Evolutionary conservation across 306 rosid genomes (phyloP), one percentile per base, ranked within the genome.

Genomic region (Morella rubra): DNA sequence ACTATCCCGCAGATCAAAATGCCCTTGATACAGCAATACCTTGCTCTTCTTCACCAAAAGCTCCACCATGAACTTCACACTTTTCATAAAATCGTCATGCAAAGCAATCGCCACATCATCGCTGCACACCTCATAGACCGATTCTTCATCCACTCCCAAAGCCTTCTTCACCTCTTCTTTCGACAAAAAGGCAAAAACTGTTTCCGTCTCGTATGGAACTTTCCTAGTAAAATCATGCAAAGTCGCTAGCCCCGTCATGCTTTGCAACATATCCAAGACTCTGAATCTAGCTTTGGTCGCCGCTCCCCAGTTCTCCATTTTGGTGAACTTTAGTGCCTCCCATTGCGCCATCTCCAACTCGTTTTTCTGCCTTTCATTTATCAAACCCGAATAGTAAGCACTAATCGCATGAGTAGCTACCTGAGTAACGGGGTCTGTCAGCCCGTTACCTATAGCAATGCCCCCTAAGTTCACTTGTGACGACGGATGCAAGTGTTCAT

Each of bases 201-300:
- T 55, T 10, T 76, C 75, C 6, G 76, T 83, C 5, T 72, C 67
- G 44, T 93, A 91, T 4, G 79, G 77, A 50, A 0, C 45, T 42
- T 86, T 86, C 74, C 69, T 86, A 16, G 88, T 85, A 14, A 84
- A 89, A 22, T 93, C 97, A 66, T 70, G 87, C 60, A 90, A 60
- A 60, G 93, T 93, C 44, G 97, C 93, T 75, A 90, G 76, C 11
- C 96, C 98, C 1, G 97, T 84, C 90, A 93, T 86, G 32, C 72
- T n/a, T 7, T 16, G 22, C 80, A 91, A 50, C 77, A n/a, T 11
- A 3, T 3, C 2, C 82, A 89, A 71, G 0, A 52, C 78, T 14
- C 6, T 3, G 45, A 0, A 61, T 69, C 96, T 85, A 0, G 89
- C 90, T 16, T 76, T 53, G 0, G 89, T 77, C 3, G 96, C 96